Evolutionary conservation across 2,329 filamentous ascomycete species (phyloP).

Genomic region (Alternaria hordeiaustralica): DNA sequence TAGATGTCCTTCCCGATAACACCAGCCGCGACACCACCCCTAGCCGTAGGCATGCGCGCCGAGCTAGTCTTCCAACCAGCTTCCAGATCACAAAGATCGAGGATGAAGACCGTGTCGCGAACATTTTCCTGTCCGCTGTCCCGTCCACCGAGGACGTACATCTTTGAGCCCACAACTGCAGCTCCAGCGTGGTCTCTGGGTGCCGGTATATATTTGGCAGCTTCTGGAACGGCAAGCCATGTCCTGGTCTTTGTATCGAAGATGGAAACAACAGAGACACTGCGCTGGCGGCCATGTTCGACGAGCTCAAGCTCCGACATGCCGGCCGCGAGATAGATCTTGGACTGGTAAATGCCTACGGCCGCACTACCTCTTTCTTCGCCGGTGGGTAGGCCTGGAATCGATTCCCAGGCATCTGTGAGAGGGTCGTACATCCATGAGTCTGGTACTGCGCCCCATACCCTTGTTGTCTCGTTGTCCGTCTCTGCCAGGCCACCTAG

Average conservation of each 20-base stretch:
- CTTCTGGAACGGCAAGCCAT: slow-evolving; percentile 16
- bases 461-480: not conserved
- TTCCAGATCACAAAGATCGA: slow-evolving; percentile 29
- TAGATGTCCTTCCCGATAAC: slow-evolving; percentile 29
- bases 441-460: slow-evolving; percentile 18
- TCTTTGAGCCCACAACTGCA: slow-evolving; percentile 26
- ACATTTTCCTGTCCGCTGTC: slow-evolving; percentile 18
- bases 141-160: slow-evolving; percentile 37
- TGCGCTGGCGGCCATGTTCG: slow-evolving; percentile 7
- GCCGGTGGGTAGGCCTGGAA: slow-evolving; percentile 6
- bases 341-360: slow-evolving; percentile 21
- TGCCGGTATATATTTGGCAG: slow-evolving; percentile 26
- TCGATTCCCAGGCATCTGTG: slow-evolving; percentile 11
- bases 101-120: slow-evolving; percentile 28
- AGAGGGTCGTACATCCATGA: slow-evolving; percentile 25
- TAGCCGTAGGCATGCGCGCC: slow-evolving; percentile 30
- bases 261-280: slow-evolving; percentile 21
- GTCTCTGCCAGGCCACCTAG: slow-evolving; percentile 28
- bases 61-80: slow-evolving; percentile 24
- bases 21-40: slow-evolving; percentile 30
- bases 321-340: slow-evolving; percentile 33
- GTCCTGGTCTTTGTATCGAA: slow-evolving; percentile 17
- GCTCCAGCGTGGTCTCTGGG: slow-evolving; percentile 32
- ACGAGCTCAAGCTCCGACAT: slow-evolving; percentile 16
- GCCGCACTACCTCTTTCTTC: slow-evolving; percentile 29